These are phyloP conservation scores for Podospora comata DNA, from an alignment of 495 filamentous ascomycete species.

Conservation along the genomic window DNA sequence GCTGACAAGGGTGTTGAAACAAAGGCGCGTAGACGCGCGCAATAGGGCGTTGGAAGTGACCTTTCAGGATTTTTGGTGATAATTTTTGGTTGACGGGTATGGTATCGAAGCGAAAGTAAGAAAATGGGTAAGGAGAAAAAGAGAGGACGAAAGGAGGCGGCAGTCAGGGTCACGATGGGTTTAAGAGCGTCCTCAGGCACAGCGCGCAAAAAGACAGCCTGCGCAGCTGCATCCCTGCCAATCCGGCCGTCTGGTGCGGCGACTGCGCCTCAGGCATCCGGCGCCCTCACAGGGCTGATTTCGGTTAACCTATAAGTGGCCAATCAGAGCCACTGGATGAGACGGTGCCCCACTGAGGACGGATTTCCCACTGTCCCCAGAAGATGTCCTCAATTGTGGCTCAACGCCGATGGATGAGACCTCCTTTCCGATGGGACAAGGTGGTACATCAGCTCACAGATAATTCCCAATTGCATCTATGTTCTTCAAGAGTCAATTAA, in stretches of 20 bases:
- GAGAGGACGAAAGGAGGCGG: background rate
- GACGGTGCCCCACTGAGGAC: conserved; percentile 11
- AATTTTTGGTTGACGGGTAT: background rate
- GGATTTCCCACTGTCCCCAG: background rate
- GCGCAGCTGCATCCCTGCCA: background rate
- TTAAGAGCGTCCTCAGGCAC: conserved; percentile 7
- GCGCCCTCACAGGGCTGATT: conserved; percentile 10
- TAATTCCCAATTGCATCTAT: background rate
- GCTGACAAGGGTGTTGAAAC: background rate
- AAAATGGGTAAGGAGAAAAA: background rate
- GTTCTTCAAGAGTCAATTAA: no score
- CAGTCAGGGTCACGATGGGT: conserved; percentile 1
- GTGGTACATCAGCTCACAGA: background rate
- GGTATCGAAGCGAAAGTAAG: background rate
- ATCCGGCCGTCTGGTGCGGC: background rate
- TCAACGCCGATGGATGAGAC: background rate
- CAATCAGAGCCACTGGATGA: background rate
- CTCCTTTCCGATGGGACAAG: background rate
- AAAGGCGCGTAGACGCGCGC: no score
- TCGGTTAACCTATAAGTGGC: background rate
- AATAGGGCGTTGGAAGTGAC: no score
- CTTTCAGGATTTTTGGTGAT: no score
- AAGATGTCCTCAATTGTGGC: conserved; percentile 18
- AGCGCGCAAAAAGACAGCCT: background rate
- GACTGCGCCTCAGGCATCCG: conserved; percentile 4